A percentile compares a stretch with the other conserved stretches of the same genome.
Conservation (phyloP, 768 basidiomycete genomes). For the Mycena amicta region DNA sequence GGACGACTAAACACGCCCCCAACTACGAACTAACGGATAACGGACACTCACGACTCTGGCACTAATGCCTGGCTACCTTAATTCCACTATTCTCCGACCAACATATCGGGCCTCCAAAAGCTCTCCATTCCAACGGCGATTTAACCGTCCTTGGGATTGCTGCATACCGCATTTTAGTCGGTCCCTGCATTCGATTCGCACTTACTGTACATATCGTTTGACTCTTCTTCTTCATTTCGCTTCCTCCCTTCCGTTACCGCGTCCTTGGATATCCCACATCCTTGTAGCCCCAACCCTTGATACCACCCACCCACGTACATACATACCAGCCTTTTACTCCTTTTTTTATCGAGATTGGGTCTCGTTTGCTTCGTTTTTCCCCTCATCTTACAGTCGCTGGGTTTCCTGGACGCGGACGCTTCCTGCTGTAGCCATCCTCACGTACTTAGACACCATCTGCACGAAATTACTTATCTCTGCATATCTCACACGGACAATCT, state of each 20-base stretch:
- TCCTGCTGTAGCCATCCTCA: slow-evolving; percentile 18
- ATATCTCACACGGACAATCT: slow-evolving; percentile 6
- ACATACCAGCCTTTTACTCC: slow-evolving; percentile 22
- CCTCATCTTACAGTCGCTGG: not conserved
- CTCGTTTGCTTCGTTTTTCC: slow-evolving; percentile 10
- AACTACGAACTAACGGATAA: slow-evolving; percentile 1
- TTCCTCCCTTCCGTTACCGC: slow-evolving; percentile 10
- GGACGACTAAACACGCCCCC: slow-evolving; percentile 6
- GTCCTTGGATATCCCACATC: slow-evolving; percentile 15
- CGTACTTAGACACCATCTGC: slow-evolving; percentile 12
- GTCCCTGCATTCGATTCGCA: slow-evolving; percentile 20
- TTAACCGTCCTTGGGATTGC: slow-evolving; percentile 25
- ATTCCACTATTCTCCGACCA: slow-evolving; percentile 16
- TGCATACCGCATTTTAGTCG: slow-evolving; percentile 23
- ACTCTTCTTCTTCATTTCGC: slow-evolving; percentile 15
- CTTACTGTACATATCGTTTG: slow-evolving; percentile 21
- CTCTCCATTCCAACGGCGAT: slow-evolving; percentile 8
- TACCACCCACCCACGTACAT: slow-evolving; percentile 21
- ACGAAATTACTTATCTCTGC: slow-evolving; percentile 12
- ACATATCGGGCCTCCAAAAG: not conserved
- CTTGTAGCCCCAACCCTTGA: slow-evolving; percentile 22
- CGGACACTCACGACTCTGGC: slow-evolving; percentile 20
- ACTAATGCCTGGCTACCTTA: slow-evolving; percentile 16
- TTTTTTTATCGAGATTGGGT: slow-evolving; percentile 24
- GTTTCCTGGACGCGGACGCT: slow-evolving; percentile 10